Base-by-base conservation (phyloP, 441 rosid species). In the Gossypium davidsonii region DNA sequence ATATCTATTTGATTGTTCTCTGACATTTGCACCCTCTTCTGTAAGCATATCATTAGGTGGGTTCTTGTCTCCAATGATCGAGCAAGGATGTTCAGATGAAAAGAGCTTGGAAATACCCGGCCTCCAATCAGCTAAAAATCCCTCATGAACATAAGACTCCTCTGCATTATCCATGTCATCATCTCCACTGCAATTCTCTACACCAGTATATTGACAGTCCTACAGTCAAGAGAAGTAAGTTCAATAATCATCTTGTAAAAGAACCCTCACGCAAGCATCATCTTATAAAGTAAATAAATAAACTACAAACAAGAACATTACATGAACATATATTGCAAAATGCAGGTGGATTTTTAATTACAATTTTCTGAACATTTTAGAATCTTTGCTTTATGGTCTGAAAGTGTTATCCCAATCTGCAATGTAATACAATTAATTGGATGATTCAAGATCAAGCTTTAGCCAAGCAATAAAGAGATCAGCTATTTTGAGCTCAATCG, bases 61-160 rank as follows among this genome's bases (percentile, higher is more conserved):
- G 59, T 74, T 77, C 74, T 82, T 81, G 59, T 76, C 83, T 78
- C 76, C 72, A 34, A 79, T 55, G 77, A 78, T 70, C 68, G 76
- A 58, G 73, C 25, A 80, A 80, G 83, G 71, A 71, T 55, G 62
- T 73, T 77, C 76, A 57, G 82, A 74, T 59, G 82, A 74, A 76
- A 73, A 55, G 57, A 79, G 76, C 63, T 58, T 64, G 55, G 84
- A 76, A 75, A 78, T 59, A 70, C 82, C 91, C n/a, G 89, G 95
- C 79, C 89, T 86, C 95, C 93, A 95, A 70, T 87, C 96, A 20
- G 98, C 89, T 73, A 93, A 83, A 83, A 93, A 96, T 76, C 83
- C 97, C 81, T 91, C 94, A 76, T 93, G 97, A 68, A 96, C 90
- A 71, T 87, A 89, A 42, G 94, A 79, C 79, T 87, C 94, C 67